Base-by-base conservation (phyloP, 805 yeast genomes). In the Saccharomycopsis selenospora region DNA sequence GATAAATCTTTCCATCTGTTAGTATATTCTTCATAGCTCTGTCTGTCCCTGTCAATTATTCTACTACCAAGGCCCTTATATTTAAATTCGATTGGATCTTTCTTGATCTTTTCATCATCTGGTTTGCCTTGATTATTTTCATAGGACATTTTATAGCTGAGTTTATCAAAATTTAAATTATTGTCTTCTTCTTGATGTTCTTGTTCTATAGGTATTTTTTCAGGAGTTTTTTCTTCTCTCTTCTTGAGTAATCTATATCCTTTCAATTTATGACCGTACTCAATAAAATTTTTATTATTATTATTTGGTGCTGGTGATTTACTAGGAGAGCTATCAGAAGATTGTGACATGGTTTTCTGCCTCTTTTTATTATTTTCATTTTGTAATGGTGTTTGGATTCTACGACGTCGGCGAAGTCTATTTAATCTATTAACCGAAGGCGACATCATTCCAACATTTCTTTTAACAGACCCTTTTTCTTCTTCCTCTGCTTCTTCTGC, bases 221-320 rank as follows among this genome's bases (percentile, higher is more conserved):
- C 26, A 14, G 18, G 7, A 4, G 11, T 24, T 36, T 22, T 23
- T 3, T 36, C 23, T 13, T 29, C 46, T 14, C 36, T 42, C 1
- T 67, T 64, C 30, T 69, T 64, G 3, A 75, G 65, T 57, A 73
- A 73, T 43, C 64, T 61, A 54, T 66, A 75, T 1, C 77, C 79
- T 44, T 69, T 64, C 13, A 67, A 62, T 3, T 56, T 49, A 1
- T 66, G 64, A 1, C 75, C 76, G 49, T 59, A 67, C 41, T 66
- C 71, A 2, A 41, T 27, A 18, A 51, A 56, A 33, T 7, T 4
- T 20, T 33, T 20, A 14, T 33, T 20, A 33, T 10, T 20, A 10
- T 20, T 33, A 14, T 4, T 20, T 7, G 38, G 4, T 33, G n/a
- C 17, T 10, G 38, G n/a, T n/a, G n/a, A n/a, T n/a, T n/a, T n/a